Evolutionary conservation across 2,329 filamentous ascomycete genomes (phyloP).

Genomic region (Onygenales sp.): DNA sequence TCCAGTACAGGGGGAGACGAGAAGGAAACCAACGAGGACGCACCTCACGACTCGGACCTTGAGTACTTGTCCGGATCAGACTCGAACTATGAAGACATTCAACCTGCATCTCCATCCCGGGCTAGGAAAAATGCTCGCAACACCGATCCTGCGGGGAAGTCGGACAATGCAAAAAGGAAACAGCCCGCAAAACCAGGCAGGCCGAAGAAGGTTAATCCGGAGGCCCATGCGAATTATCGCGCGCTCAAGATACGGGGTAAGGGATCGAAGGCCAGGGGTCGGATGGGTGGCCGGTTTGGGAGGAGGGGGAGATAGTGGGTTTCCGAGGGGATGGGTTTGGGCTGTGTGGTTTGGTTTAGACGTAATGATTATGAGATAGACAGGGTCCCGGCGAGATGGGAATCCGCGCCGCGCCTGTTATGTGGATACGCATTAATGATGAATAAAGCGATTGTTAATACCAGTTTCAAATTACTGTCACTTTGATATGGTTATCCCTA

Average conservation of each 20-base stretch:
- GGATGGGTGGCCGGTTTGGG: constrained; percentile 26
- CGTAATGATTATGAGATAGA: too few species aligned
- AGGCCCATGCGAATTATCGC: constrained; percentile 40
- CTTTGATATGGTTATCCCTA: too few species aligned
- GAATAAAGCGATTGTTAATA: too few species aligned
- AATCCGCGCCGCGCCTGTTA: too few species aligned
- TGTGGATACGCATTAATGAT: too few species aligned
- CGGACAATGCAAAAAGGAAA: constrained; percentile 1
- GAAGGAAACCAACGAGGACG: constrained; percentile 6
- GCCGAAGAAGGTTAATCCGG: constrained; percentile 32
- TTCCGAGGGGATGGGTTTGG: constrained; percentile 7
- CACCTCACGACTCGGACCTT: constrained; percentile 15
- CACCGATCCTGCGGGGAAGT: constrained; percentile 11
- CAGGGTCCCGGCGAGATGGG: too few species aligned
- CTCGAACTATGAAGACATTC: constrained; percentile 18
- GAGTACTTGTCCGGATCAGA: constrained; percentile 19
- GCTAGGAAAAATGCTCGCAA: constrained; percentile 25
- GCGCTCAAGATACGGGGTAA: constrained; percentile 37
- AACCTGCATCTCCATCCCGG: constrained; percentile 15
- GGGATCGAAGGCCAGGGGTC: constrained; percentile 21
- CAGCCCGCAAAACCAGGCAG: constrained; percentile 14
- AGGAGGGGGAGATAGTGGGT: constrained; percentile 17
- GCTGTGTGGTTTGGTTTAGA: not conserved
- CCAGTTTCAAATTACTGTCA: too few species aligned
- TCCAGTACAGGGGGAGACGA: constrained; percentile 7